Conservation (phyloP, 2,329 filamentous ascomycete species). For the Epichloe glyceriae region DNA sequence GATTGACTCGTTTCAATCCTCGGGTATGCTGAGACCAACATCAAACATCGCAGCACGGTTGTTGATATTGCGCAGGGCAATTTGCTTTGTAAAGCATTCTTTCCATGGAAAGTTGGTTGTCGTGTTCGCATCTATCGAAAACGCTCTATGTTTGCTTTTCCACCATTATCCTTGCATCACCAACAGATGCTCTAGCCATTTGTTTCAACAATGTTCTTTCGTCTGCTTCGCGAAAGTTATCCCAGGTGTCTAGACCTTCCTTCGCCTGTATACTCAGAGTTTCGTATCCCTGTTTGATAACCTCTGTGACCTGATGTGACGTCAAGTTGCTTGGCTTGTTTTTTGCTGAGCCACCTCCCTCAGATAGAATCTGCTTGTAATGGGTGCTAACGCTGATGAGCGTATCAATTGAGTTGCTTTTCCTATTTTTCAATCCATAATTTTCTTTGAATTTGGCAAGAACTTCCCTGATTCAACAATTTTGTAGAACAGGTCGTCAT, state of each 20-base stretch:
- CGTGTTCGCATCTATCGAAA: background rate
- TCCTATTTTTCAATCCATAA: constrained; percentile 47
- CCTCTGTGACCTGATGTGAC: constrained; percentile 69
- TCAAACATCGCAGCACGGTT: no score
- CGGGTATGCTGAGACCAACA: no score
- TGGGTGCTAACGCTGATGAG: constrained; percentile 72
- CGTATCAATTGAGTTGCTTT: constrained; percentile 66
- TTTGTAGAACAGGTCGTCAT: constrained; percentile 98
- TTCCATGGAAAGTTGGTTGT: background rate
- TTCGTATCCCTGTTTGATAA: constrained; percentile 95
- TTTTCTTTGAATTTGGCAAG: constrained; percentile 70
- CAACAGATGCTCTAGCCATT: constrained; percentile 66
- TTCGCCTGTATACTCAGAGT: constrained; percentile 82
- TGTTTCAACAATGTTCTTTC: constrained; percentile 77
- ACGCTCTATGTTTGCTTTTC: constrained; percentile 15
- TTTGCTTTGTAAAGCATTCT: background rate
- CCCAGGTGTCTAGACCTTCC: constrained; percentile 77
- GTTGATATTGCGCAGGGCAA: no score
- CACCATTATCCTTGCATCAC: constrained; percentile 39
- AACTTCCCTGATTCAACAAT: constrained; percentile 83
- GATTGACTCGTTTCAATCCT: no score
- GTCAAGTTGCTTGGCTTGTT: constrained; percentile 56
- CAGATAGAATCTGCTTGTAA: constrained; percentile 70
- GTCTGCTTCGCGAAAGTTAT: constrained; percentile 75
- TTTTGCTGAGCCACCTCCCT: constrained; percentile 27